Evolutionary conservation across 768 basidiomycete genomes (phyloP), one percentile per base, ranked within the genome.

Genomic region (Mycena vitilis): DNA sequence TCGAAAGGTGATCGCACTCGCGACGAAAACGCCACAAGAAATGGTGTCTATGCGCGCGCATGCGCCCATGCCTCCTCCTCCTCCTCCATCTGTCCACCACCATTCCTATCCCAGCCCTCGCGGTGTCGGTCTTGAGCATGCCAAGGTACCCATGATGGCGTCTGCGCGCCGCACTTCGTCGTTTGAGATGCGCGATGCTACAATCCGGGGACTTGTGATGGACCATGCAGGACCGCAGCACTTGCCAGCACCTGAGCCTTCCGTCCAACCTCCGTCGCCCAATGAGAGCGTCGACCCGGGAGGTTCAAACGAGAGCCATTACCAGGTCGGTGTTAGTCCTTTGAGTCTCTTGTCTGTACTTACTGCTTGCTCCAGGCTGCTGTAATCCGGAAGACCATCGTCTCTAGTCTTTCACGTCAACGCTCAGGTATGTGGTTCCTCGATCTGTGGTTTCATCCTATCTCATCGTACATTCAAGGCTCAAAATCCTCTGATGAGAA

Each of bases 1-100:
- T 36, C 16, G 30, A 13, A 15, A 53, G 52, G 52, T 53, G 22
- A 93, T 94, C 67, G 92, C 91, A 0, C 81, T 93, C 47, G 83
- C 92, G 12, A 91, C 89, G 15, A 91, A 92, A 73, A 90, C 91
- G 34, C 48, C 62, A 7, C 59, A 63, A 51, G 73, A 74, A 38
- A 51, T 71, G 12, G 53, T n/a, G 11, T 42, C 10, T n/a, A 11
- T 51, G 44, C 49, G 51, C 25, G 48, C 54, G 34, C 22, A 16
- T 18, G 18, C 22, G 5, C 51, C 22, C 38, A 36, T 42, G 20
- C 34, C 18, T 45, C 11, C 40, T 11, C 49, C 38, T 3, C 23
- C 56, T 13, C 38, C 58, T 15, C 58, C 40, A 30, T 25, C 60
- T 12, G 7, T 25, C 16, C 60, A 40, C 37, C 60, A 38, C 4